Percentiles rank a stretch among this genome's conserved stretches.
phyloP scores from a whole-genome alignment of 164 flowering plant genomes.

The Stephania yunnanensis region DNA sequence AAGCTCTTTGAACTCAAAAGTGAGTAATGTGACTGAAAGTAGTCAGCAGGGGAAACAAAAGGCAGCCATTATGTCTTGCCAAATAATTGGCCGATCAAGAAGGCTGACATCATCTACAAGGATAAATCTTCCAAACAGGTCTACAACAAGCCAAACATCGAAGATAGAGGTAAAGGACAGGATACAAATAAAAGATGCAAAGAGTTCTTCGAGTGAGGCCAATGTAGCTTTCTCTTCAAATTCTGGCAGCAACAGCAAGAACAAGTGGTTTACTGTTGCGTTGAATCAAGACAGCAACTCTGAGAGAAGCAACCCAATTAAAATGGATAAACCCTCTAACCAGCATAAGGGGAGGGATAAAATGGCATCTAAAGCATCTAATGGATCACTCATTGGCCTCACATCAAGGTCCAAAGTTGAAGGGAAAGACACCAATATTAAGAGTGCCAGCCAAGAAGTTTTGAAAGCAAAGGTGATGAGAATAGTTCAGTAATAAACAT shows the following conservation, averaged over 20 bases:
- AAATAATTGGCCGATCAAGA: slow-evolving; percentile 25
- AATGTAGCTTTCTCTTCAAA: slow-evolving; percentile 48
- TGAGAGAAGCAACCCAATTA: slow-evolving; percentile 24
- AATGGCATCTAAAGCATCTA: slow-evolving; percentile 17
- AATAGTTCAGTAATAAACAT: not conserved
- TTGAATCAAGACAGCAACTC: slow-evolving; percentile 20
- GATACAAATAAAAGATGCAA: slow-evolving; percentile 24
- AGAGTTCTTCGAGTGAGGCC: slow-evolving; percentile 50
- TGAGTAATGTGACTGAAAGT: slow-evolving; percentile 24
- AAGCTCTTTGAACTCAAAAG: slow-evolving; percentile 15
- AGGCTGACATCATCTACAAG: slow-evolving; percentile 36
- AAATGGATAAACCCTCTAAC: slow-evolving; percentile 18
- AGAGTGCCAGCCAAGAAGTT: slow-evolving; percentile 18
- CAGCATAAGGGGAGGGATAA: slow-evolving; percentile 15
- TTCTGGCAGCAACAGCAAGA: slow-evolving; percentile 19
- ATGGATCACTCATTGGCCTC: slow-evolving; percentile 7
- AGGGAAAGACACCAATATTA: slow-evolving; percentile 8
- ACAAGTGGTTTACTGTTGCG: slow-evolving; percentile 1
- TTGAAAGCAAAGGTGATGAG: slow-evolving; percentile 42
- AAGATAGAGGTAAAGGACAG: slow-evolving; percentile 36
- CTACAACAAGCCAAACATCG: slow-evolving; percentile 47
- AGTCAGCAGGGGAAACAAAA: slow-evolving; percentile 20
- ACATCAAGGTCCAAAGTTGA: slow-evolving; percentile 11
- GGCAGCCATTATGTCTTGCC: slow-evolving; percentile 26
- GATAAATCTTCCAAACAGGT: slow-evolving; percentile 43